Evolutionary conservation across 495 filamentous ascomycete species (phyloP).

Genomic region (Lentithecium fluviatile): DNA sequence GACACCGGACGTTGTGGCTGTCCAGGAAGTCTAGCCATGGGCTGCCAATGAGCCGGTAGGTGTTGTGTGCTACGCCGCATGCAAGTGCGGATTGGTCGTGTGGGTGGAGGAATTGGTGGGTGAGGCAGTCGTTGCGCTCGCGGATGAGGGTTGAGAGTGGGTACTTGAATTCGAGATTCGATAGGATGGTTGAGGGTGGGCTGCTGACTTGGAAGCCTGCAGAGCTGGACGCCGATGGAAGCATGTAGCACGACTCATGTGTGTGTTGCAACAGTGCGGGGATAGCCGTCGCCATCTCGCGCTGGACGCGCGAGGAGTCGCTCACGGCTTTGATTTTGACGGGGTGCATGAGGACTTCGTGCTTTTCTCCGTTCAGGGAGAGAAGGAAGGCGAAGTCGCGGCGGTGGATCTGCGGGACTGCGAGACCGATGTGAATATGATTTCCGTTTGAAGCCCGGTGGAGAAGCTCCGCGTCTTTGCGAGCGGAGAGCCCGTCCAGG

Average conservation of each 20-base stretch:
- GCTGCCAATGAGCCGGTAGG: slow-evolving; percentile 19
- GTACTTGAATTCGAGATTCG: slow-evolving; percentile 10
- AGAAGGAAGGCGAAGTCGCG: slow-evolving; percentile 29
- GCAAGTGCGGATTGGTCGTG: slow-evolving; percentile 25
- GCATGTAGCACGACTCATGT: slow-evolving; percentile 16
- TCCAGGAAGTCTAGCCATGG: slow-evolving; percentile 18
- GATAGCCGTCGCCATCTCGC: slow-evolving; percentile 7
- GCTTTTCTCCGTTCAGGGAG: not conserved
- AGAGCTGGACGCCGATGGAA: slow-evolving; percentile 1
- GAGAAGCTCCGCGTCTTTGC: slow-evolving; percentile 27
- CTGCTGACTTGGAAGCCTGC: slow-evolving; percentile 17
- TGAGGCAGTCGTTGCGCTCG: slow-evolving; percentile 1
- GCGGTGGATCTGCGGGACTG: slow-evolving; percentile 18
- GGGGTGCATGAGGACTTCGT: slow-evolving; percentile 21
- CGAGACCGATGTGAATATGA: slow-evolving; percentile 19
- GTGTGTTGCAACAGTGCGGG: slow-evolving; percentile 2
- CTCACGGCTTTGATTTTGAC: slow-evolving; percentile 8
- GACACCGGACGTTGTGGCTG: slow-evolving; percentile 15
- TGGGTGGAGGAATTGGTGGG: slow-evolving; percentile 20
- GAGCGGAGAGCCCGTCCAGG: slow-evolving; percentile 12
- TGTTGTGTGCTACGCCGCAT: slow-evolving; percentile 7
- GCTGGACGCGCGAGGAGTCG: slow-evolving; percentile 8
- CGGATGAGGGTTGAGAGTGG: slow-evolving; percentile 8
- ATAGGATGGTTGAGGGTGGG: slow-evolving; percentile 6
- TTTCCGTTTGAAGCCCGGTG: slow-evolving; percentile 9